phyloP scores from a whole-genome alignment of 495 filamentous ascomycete species.

The Neurospora africana region DNA sequence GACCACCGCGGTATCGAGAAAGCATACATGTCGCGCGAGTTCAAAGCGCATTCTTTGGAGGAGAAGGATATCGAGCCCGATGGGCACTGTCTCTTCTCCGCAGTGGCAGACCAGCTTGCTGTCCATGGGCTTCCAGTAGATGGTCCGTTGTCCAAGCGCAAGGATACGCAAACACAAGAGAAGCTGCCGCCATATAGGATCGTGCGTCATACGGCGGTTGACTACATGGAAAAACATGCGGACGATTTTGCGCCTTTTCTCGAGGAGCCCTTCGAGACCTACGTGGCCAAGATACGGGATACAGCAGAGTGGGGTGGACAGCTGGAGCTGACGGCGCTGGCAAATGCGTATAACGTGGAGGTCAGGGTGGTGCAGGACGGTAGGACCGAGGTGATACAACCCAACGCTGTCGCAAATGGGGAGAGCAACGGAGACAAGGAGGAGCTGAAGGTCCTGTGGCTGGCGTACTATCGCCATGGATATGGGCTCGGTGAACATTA shows the following conservation, averaged over 20 bases:
- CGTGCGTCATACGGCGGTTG: constrained; percentile 47
- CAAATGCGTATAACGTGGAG: constrained; percentile 68
- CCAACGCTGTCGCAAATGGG: constrained; percentile 24
- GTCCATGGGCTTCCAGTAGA: constrained; percentile 28
- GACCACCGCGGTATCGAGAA: constrained; percentile 66
- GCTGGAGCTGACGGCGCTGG: constrained; percentile 75
- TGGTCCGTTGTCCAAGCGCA: constrained; percentile 6
- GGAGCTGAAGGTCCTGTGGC: constrained; percentile 52
- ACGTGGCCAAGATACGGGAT: constrained; percentile 66
- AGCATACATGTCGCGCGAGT: constrained; percentile 52
- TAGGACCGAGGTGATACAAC: constrained; percentile 60
- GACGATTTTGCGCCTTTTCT: constrained; percentile 54
- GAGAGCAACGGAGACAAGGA: constrained; percentile 12
- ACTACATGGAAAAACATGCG: constrained; percentile 40
- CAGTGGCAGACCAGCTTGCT: constrained; percentile 73
- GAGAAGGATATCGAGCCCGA: constrained; percentile 81
- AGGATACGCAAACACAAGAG: constrained; percentile 3
- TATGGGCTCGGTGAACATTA: constrained; percentile 96
- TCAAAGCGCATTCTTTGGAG: constrained; percentile 49
- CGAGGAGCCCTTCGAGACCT: constrained; percentile 67
- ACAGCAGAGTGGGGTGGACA: constrained; percentile 98
- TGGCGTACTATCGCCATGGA: constrained; percentile 88
- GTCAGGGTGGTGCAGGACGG: constrained; percentile 86
- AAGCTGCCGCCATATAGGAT: constrained; percentile 35
- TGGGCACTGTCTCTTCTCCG: constrained; percentile 92